Evolutionary conservation across 805 yeast species (phyloP).

Genomic region (Trichomonascus vanleenenianus): DNA sequence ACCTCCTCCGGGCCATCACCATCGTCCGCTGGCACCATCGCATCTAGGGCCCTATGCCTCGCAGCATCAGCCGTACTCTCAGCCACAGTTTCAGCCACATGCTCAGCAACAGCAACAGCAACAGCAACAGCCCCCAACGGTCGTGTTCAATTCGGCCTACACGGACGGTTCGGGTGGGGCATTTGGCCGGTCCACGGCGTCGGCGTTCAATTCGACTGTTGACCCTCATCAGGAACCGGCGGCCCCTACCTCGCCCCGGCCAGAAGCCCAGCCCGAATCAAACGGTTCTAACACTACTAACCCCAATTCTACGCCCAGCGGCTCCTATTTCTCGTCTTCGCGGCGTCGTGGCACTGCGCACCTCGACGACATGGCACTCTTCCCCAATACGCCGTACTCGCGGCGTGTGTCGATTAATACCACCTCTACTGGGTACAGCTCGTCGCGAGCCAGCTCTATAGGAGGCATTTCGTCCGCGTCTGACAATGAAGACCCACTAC

Average conservation of each 20-base stretch:
- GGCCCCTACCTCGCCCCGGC: background rate
- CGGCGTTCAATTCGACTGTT: conserved; percentile 10
- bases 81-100: background rate
- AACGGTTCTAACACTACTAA: background rate
- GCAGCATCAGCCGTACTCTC: background rate
- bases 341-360: too few relatives aligned
- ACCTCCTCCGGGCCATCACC: conserved; percentile 3
- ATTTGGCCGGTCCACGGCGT: conserved; percentile 18
- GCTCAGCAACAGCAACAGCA: conserved; percentile 7
- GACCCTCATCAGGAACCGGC: conserved; percentile 34
- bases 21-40: background rate
- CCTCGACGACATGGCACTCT: background rate
- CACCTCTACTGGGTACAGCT: conserved; percentile 13
- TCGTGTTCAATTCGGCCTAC: conserved; percentile 20
- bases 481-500: conserved; percentile 23
- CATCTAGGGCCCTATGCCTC: background rate
- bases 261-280: conserved; percentile 1
- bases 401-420: conserved; percentile 15
- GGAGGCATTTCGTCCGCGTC: conserved; percentile 21
- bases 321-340: background rate
- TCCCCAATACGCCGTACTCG: conserved; percentile 8
- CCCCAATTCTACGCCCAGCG: background rate
- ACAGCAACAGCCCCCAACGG: conserved; percentile 5
- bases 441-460: conserved; percentile 19
- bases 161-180: conserved; percentile 20